phyloP scores from a whole-genome alignment of 2,329 filamentous ascomycete species.

The Chrysosphaeria jannelii region DNA sequence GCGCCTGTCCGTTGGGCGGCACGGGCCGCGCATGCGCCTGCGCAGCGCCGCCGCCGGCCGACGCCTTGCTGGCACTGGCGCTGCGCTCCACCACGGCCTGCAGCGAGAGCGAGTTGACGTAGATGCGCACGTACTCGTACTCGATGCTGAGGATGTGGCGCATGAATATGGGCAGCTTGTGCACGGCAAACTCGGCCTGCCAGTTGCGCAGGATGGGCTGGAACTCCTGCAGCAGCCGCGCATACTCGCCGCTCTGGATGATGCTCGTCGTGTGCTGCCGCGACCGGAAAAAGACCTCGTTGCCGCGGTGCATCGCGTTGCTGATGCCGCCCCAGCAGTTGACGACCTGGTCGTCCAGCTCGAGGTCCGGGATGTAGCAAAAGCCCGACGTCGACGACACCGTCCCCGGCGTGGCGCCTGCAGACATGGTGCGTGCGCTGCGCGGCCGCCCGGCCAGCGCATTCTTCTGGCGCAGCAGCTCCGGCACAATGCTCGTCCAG shows the following conservation, averaged over 20 bases:
- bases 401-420: constrained; percentile 26
- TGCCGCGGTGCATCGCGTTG: constrained; percentile 71
- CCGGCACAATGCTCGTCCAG: constrained; percentile 78
- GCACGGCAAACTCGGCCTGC: constrained; percentile 56
- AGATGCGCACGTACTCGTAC: constrained; percentile 83
- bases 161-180: constrained; percentile 33
- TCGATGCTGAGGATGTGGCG: constrained; percentile 68
- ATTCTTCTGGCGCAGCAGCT: constrained; percentile 13
- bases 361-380: constrained; percentile 35
- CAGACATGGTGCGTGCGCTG: not conserved
- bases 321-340: constrained; percentile 90
- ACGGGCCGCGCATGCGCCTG: not conserved
- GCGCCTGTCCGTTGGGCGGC: constrained; percentile 1
- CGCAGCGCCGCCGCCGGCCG: constrained; percentile 1
- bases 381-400: constrained; percentile 26
- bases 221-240: constrained; percentile 51
- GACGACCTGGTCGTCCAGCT: constrained; percentile 37
- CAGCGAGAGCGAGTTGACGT: constrained; percentile 76
- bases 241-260: constrained; percentile 64
- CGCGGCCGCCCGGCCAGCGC: too few relatives aligned
- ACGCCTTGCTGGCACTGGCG: constrained; percentile 5
- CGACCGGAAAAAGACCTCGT: constrained; percentile 65
- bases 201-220: constrained; percentile 50
- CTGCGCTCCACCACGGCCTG: constrained; percentile 73
- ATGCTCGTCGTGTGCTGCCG: constrained; percentile 68